Conservation (phyloP, 148 eudicot genomes). For the Spergularia bocconei region DNA sequence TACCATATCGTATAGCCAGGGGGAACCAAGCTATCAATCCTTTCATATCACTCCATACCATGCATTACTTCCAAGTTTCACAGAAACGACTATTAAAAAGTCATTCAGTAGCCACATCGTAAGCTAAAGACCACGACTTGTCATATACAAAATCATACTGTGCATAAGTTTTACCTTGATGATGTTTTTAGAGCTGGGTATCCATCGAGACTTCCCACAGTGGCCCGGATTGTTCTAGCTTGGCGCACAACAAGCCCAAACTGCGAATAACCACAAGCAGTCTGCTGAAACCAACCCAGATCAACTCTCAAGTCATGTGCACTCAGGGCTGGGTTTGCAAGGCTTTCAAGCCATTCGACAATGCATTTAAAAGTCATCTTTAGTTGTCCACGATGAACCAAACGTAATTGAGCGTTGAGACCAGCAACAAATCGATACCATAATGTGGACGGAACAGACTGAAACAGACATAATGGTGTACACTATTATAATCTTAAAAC, state of each 20-base stretch:
- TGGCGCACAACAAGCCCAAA: conserved; percentile 68
- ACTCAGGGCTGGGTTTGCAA: conserved; percentile 64
- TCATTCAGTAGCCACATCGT: neutral
- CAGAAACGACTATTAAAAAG: neutral
- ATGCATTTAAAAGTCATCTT: conserved; percentile 53
- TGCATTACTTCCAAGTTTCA: neutral
- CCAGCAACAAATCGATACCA: conserved; percentile 93
- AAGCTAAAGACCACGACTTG: neutral
- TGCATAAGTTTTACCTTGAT: conserved; percentile 38
- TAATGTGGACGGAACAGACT: conserved; percentile 87
- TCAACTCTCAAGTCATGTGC: conserved; percentile 65
- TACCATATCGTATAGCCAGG: no score
- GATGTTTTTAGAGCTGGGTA: conserved; percentile 38
- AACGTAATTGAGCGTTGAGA: conserved; percentile 88
- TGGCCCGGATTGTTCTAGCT: conserved; percentile 35
- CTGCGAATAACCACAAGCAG: conserved; percentile 69
- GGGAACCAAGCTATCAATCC: no score
- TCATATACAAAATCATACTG: neutral
- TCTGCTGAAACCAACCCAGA: conserved; percentile 76
- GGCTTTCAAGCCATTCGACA: conserved; percentile 74
- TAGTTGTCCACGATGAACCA: conserved; percentile 70
- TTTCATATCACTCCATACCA: neutral
- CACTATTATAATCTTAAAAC: neutral
- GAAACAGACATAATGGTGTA: conserved; percentile 23
- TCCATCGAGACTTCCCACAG: conserved; percentile 31